Base-by-base conservation (phyloP, 345 rosid species). In the Brassica carinata region DNA sequence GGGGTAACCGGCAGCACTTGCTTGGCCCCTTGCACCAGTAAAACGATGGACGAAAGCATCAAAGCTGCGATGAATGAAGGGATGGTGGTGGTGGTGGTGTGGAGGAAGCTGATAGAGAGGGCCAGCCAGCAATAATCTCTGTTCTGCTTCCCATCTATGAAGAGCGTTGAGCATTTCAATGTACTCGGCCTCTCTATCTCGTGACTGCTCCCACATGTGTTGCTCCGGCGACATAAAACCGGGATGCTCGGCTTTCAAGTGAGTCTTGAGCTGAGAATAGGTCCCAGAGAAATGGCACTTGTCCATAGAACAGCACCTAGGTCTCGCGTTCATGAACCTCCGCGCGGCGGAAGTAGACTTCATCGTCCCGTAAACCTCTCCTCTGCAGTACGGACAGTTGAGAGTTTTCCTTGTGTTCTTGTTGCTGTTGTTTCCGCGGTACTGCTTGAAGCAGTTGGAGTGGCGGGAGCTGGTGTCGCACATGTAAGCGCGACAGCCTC, bases 391-490 rank as follows among this genome's bases (percentile, higher is more conserved):
- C 0, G 93, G 96, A 68, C 96, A 91, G 17, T 19, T 8, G 1
- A 89, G 83, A 18, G 81, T 81, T 64, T 77, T 81, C 26, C 43
- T 70, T 6, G 67, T 53, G 33, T 10, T 78, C 67, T 74, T 75
- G 15, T 81, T 77, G 31, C 73, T 75, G 15, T 81, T 77, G 31
- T 83, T 81, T 80, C 83, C 79, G 30, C 73, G 73, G 68, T 83
- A 87, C 76, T 87, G 93, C 23, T 86, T 86, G 34, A 86, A 87
- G 61, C 96, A 93, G 68, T 93, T 89, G 4, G 98, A 91, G 77
- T 88, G 94, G 30, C 91, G 90, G 26, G 81, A 59, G 76, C 90
- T 91, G 0, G 94, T 91, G 75, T 90, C 87, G 57, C 98, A 93
- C 83, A 91, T 90, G 86, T 84, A 90, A 43, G 96, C 89, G 11